A percentile compares a stretch with the other conserved stretches of the same genome.
phyloP scores from a whole-genome alignment of 2,329 filamentous ascomycete species.

The Dothistroma septosporum region DNA sequence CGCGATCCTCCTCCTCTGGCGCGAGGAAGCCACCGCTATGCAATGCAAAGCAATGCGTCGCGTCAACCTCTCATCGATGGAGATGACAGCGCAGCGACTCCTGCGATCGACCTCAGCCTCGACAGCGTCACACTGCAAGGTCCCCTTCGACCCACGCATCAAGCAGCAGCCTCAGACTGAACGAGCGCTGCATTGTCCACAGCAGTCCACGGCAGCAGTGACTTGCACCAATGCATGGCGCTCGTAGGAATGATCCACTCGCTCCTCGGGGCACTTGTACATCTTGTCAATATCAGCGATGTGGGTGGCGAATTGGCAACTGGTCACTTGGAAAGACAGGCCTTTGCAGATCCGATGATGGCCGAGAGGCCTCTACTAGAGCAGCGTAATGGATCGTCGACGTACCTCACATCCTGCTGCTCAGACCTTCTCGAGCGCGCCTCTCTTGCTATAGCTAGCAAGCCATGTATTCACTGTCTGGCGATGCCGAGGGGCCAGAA shows the following conservation, averaged over 20 bases:
- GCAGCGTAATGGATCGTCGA: too few relatives aligned
- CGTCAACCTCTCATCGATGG: neutral
- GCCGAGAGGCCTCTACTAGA: too few relatives aligned
- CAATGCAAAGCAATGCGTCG: conserved; percentile 1
- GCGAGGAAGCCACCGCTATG: neutral
- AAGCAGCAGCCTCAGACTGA: neutral
- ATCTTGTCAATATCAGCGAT: neutral
- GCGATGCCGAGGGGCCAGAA: too few relatives aligned
- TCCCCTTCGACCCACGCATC: neutral
- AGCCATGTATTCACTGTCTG: too few relatives aligned
- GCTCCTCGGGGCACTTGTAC: neutral
- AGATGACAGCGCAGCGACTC: neutral
- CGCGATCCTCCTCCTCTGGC: neutral
- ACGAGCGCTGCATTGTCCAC: neutral
- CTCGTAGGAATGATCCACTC: neutral
- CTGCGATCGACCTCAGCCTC: neutral
- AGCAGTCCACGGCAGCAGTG: neutral
- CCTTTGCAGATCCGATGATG: too few relatives aligned
- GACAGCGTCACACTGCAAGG: neutral
- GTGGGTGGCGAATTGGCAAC: too few relatives aligned
- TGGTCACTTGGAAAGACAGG: too few relatives aligned
- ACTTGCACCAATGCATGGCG: neutral
- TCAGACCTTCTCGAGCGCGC: too few relatives aligned
- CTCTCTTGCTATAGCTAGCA: too few relatives aligned
- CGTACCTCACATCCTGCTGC: too few relatives aligned